Evolutionary conservation across 306 rosid species (phyloP).

Genomic region (Cucurbita maxima): DNA sequence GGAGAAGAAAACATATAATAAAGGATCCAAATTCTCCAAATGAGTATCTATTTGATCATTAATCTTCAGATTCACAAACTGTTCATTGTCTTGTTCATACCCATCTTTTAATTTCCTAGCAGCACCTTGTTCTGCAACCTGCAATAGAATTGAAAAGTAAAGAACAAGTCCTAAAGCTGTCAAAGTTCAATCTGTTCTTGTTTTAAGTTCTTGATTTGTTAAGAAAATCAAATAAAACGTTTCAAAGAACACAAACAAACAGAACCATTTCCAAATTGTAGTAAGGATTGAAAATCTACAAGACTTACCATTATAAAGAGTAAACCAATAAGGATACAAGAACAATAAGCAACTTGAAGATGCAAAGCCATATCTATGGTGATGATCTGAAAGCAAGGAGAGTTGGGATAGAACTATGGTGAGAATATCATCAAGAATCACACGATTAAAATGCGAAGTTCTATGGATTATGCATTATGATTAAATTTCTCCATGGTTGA

Average conservation of each 20-base stretch:
- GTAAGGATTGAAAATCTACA: neutral
- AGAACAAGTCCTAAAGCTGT: neutral
- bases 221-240: neutral
- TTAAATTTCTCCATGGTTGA: neutral
- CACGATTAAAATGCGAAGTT: neutral
- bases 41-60: neutral
- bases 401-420: neutral
- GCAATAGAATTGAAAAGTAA: neutral
- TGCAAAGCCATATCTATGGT: constrained; percentile 3
- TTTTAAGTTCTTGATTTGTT: neutral
- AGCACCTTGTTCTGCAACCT: neutral
- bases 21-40: constrained; percentile 27
- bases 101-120: neutral
- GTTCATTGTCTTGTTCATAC: neutral
- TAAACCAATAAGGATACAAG: neutral
- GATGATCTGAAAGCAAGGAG: constrained; percentile 2
- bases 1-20: constrained; percentile 42
- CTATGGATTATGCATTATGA: neutral
- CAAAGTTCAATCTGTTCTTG: neutral
- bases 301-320: neutral
- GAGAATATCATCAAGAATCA: neutral
- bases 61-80: neutral
- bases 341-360: neutral
- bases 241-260: neutral
- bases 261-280: neutral